phyloP scores from a whole-genome alignment of 2,329 filamentous ascomycete genomes.

The Aspergillus cejpii region DNA sequence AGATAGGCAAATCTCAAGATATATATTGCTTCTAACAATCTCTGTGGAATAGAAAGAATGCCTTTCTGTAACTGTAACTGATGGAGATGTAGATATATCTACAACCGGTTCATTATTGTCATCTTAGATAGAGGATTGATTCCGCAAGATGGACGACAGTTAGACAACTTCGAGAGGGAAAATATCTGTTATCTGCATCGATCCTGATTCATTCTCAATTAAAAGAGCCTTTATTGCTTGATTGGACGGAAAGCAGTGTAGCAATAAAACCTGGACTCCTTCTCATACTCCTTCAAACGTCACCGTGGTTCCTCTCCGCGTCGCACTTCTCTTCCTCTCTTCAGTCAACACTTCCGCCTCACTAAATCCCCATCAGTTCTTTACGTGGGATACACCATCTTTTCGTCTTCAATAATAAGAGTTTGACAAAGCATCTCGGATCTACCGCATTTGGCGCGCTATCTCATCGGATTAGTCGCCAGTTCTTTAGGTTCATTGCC shows the following conservation, averaged over 20 bases:
- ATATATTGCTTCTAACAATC: background rate
- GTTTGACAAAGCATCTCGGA: background rate
- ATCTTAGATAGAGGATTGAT: no score
- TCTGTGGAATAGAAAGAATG: background rate
- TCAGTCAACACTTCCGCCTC: background rate
- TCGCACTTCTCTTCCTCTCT: background rate
- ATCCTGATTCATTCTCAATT: no score
- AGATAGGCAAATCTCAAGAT: background rate
- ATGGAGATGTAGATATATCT: no score
- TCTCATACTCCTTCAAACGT: background rate
- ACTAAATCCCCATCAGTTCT: background rate
- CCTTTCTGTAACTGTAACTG: no score
- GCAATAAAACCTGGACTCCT: background rate
- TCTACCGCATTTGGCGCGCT: background rate
- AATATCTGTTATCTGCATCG: no score
- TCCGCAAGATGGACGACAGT: no score
- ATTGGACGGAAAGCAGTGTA: background rate
- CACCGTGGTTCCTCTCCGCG: background rate
- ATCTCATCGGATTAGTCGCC: background rate
- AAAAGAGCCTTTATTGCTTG: no score
- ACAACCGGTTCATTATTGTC: no score
- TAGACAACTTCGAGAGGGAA: no score
- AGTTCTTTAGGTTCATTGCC: background rate
- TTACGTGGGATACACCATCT: background rate
- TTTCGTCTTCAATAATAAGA: background rate